Base-by-base conservation (phyloP, 257 asterid genomes). In the Scutellaria minor region DNA sequence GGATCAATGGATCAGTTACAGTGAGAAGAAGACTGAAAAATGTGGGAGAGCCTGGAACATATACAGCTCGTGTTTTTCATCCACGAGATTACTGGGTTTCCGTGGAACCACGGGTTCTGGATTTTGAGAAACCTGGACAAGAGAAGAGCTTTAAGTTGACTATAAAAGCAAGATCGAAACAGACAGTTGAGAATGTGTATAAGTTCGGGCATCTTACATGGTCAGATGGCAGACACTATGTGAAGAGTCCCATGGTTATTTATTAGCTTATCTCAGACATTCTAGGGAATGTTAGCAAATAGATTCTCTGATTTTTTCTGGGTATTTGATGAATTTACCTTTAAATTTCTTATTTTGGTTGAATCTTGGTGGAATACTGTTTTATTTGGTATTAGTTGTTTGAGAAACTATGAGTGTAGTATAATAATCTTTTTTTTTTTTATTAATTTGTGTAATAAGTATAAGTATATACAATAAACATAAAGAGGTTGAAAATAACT, bases 151-250 rank as follows among this genome's bases (percentile, higher is more conserved):
- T 79, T 37, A 64, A 35, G 47, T 27, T 89, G 73, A 86, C 64
- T 1, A 18, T 90, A 6, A 52, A 10, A 37, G 71, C 72, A 2
- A 20, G 20, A 2, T 31, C 48, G 12, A 44, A 44, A 14, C 10
- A 1, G 5, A 65, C 2, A 5, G n/a, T 14, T 11, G 3, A 6
- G 1, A 7, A 5, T 3, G 59, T 57, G 0, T 75, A 45, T 22
- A 70, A 27, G 9, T 82, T 74, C 5, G 97, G 97, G 3, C 77
- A 83, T 35, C 46, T 91, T 82, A 0, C 60, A 14, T 90, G 96
- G 96, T 73, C 87, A 0, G 95, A 85, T 70, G 77, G 82, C 2
- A 53, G 0, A 0, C 93, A 83, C 53, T 58, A 73, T 7, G 90
- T 85, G 1, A 74, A 87, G 73, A 83, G 88, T 73, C 88, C 90